Evolutionary conservation across 495 filamentous ascomycete genomes (phyloP).

Genomic region (Penicillium desertorum): DNA sequence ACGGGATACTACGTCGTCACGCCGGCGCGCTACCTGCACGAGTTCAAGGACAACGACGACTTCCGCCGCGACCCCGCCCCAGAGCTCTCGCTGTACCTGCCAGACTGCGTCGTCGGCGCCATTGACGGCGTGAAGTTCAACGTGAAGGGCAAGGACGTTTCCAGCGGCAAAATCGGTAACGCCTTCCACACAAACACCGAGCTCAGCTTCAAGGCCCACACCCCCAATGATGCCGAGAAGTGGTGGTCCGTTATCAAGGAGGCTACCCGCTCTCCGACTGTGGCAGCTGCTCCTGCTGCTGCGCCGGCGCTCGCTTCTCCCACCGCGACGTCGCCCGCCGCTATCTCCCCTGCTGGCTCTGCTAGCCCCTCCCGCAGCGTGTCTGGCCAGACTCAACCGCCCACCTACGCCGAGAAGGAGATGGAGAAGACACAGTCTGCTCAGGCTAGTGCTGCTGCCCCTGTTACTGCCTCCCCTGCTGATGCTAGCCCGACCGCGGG

Average conservation of each 20-base stretch:
- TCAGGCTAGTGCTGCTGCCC: slow-evolving; percentile 6
- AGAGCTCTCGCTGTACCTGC: slow-evolving; percentile 86
- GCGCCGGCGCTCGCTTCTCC: neutral
- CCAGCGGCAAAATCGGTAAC: slow-evolving; percentile 58
- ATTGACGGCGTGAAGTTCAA: slow-evolving; percentile 81
- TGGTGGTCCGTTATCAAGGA: slow-evolving; percentile 75
- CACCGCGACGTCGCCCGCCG: slow-evolving; percentile 11
- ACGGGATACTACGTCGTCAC: slow-evolving; percentile 89
- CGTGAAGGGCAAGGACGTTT: slow-evolving; percentile 89
- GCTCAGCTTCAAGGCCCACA: slow-evolving; percentile 70
- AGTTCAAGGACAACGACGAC: slow-evolving; percentile 93
- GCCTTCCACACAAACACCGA: slow-evolving; percentile 63
- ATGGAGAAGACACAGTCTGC: slow-evolving; percentile 22
- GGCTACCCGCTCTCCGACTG: slow-evolving; percentile 26
- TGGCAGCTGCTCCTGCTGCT: neutral
- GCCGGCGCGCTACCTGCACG: slow-evolving; percentile 81
- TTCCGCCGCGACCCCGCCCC: slow-evolving; percentile 75
- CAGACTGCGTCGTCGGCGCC: slow-evolving; percentile 79
- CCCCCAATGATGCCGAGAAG: slow-evolving; percentile 68
- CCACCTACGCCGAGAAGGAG: slow-evolving; percentile 31
- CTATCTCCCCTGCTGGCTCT: slow-evolving; percentile 1
- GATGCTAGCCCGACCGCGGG: slow-evolving; percentile 19
- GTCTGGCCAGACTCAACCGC: slow-evolving; percentile 23
- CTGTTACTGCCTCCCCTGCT: neutral
- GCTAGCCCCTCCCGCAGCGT: slow-evolving; percentile 7